These are phyloP conservation scores for Globisporangium emineosum DNA, from an alignment of 352 stramenopile genomes.

Conservation along the genomic window DNA sequence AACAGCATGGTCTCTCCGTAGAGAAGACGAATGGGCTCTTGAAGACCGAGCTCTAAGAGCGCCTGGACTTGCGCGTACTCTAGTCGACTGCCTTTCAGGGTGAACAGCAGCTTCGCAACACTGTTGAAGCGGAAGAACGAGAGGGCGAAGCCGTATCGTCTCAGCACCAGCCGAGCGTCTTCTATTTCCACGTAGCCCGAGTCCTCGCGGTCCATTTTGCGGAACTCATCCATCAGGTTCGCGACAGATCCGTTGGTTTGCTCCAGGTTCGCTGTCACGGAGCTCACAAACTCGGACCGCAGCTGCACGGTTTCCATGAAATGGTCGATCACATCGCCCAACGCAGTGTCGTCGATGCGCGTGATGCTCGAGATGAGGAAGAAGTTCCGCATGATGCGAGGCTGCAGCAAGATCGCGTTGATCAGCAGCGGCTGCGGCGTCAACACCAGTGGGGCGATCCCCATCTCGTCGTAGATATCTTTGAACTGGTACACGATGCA, in stretches of 20 bases:
- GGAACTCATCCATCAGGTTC: conserved; percentile 7
- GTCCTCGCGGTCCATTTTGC: not conserved
- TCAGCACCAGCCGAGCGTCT: conserved; percentile 11
- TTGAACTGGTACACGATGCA: conserved; percentile 13
- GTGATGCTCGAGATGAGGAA: conserved; percentile 16
- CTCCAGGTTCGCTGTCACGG: conserved; percentile 5
- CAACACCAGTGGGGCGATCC: not conserved
- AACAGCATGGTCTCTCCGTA: conserved; percentile 5
- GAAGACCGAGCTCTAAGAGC: conserved; percentile 2
- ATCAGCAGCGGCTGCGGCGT: conserved; percentile 4
- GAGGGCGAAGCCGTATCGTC: conserved; percentile 6
- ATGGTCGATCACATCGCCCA: conserved; percentile 19
- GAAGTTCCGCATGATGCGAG: conserved; percentile 15
- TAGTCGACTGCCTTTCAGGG: conserved; percentile 1
- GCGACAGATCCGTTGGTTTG: not conserved
- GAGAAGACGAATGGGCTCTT: conserved; percentile 5
- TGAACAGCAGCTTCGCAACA: conserved; percentile 15
- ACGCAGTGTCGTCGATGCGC: conserved; percentile 12
- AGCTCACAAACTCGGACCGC: conserved; percentile 16
- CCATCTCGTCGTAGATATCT: conserved; percentile 4
- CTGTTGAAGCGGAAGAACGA: conserved; percentile 23
- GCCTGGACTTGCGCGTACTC: conserved; percentile 9
- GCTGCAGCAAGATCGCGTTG: conserved; percentile 17
- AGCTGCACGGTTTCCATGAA: conserved; percentile 18
- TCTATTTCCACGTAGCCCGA: conserved; percentile 14